A percentile compares a stretch with the other conserved stretches of the same genome.
Evolutionary conservation across 2,329 filamentous ascomycete species (phyloP).

Genomic region (Aspergillus alliaceus): DNA sequence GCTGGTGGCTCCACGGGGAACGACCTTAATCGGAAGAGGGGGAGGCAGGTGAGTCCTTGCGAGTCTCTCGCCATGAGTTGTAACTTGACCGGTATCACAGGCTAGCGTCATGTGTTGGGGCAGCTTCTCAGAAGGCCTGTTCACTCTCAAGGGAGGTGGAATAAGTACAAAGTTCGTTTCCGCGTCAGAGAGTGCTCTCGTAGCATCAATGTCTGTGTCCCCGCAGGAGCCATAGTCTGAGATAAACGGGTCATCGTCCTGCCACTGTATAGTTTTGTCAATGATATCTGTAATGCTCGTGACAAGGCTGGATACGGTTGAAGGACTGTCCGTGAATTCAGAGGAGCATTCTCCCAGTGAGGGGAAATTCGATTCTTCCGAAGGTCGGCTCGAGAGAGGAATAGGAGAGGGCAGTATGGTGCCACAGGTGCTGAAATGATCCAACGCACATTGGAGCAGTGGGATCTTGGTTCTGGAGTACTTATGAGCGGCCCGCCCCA

Average conservation of each 20-base stretch:
- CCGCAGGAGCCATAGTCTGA: slow-evolving; percentile 12
- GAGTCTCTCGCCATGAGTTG: neutral
- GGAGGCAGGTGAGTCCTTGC: slow-evolving; percentile 14
- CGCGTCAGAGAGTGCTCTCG: neutral
- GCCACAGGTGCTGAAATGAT: slow-evolving; percentile 38
- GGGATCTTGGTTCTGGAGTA: slow-evolving; percentile 47
- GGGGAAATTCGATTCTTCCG: neutral
- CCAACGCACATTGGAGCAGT: slow-evolving; percentile 41
- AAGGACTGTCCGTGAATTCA: slow-evolving; percentile 9
- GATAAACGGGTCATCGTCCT: slow-evolving; percentile 28
- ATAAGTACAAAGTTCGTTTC: slow-evolving; percentile 12
- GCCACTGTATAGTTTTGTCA: slow-evolving; percentile 20
- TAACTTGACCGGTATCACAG: neutral
- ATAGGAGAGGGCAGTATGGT: slow-evolving; percentile 24
- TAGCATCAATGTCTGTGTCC: neutral
- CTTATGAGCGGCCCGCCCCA: slow-evolving; percentile 49
- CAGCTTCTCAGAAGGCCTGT: slow-evolving; percentile 17
- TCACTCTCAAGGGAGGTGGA: slow-evolving; percentile 28
- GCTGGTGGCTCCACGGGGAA: slow-evolving; percentile 10
- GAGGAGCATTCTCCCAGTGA: slow-evolving; percentile 10
- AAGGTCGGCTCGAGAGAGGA: neutral
- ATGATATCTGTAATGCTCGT: slow-evolving; percentile 28
- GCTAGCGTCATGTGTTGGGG: neutral
- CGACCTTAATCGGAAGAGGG: slow-evolving; percentile 23
- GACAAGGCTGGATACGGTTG: slow-evolving; percentile 19